phyloP scores from a whole-genome alignment of 768 basidiomycete genomes.

The Lyophyllum semitale region DNA sequence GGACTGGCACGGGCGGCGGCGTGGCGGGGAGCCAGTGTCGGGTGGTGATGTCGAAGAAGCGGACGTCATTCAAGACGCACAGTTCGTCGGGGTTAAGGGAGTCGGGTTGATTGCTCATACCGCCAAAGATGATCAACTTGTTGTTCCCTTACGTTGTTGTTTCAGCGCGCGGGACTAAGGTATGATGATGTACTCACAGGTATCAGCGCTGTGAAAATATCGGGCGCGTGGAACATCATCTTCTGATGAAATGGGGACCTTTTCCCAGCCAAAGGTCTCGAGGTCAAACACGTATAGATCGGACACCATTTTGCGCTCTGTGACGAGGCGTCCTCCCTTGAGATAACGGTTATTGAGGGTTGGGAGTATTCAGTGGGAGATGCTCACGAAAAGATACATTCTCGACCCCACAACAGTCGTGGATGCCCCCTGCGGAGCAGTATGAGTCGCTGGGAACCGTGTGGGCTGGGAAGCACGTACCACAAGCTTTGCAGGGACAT shows the following conservation, averaged over 20 bases:
- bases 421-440: constrained; percentile 74
- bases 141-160: constrained; percentile 68
- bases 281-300: constrained; percentile 93
- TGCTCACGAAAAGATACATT: constrained; percentile 85
- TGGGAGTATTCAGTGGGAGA: neutral
- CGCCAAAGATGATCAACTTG: constrained; percentile 91
- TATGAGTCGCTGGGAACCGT: constrained; percentile 2
- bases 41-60: constrained; percentile 78
- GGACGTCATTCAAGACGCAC: constrained; percentile 91
- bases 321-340: constrained; percentile 87
- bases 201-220: constrained; percentile 94
- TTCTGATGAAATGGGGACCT: constrained; percentile 56
- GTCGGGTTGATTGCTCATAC: constrained; percentile 85
- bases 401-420: constrained; percentile 88
- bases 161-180: neutral
- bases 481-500: constrained; percentile 87
- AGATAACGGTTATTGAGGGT: neutral
- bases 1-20: constrained; percentile 34
- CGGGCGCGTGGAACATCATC: constrained; percentile 79
- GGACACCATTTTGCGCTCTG: constrained; percentile 84
- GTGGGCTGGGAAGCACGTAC: constrained; percentile 45
- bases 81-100: constrained; percentile 75
- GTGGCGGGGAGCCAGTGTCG: constrained; percentile 68
- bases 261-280: constrained; percentile 79
- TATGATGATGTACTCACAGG: constrained; percentile 49